These are phyloP conservation scores for Mycena alexandri DNA, from an alignment of 768 basidiomycete species.

Conservation along the genomic window DNA sequence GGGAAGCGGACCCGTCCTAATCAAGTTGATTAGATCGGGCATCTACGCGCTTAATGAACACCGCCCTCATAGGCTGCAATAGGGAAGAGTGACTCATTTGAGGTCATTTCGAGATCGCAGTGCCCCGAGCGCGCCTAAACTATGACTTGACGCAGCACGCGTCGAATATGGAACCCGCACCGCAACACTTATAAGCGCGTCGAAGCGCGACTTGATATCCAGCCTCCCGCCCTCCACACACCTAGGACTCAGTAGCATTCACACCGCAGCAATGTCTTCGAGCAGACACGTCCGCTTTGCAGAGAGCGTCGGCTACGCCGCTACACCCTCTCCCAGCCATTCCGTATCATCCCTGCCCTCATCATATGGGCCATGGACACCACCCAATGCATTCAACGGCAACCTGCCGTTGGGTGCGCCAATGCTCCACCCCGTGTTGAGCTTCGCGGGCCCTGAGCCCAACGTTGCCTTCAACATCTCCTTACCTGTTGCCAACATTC, in stretches of 20 bases:
- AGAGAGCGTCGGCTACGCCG: conserved; percentile 17
- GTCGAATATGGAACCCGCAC: background rate
- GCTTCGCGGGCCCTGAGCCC: conserved; percentile 3
- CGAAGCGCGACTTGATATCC: conserved; percentile 1
- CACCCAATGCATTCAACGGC: conserved; percentile 25
- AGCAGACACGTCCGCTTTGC: conserved; percentile 35
- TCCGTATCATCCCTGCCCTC: conserved; percentile 37
- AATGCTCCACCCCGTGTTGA: conserved; percentile 25
- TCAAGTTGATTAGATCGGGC: conserved; percentile 16
- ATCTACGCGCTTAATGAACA: conserved; percentile 5
- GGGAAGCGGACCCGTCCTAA: background rate
- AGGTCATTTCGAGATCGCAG: conserved; percentile 13
- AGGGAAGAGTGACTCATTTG: conserved; percentile 4
- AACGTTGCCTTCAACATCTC: conserved; percentile 37
- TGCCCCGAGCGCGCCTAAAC: conserved; percentile 28
- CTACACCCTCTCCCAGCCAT: conserved; percentile 39
- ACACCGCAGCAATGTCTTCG: conserved; percentile 18
- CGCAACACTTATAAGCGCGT: conserved; percentile 20
- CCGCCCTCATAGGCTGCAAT: conserved; percentile 2
- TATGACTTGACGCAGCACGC: conserved; percentile 18
- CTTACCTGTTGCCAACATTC: conserved; percentile 32
- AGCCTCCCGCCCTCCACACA: conserved; percentile 4
- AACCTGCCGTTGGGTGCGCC: conserved; percentile 21
- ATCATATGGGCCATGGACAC: conserved; percentile 37
- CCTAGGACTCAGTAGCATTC: conserved; percentile 1